phyloP scores from a whole-genome alignment of 2,329 filamentous ascomycete species.

The Plectosphaerella cucumerina region DNA sequence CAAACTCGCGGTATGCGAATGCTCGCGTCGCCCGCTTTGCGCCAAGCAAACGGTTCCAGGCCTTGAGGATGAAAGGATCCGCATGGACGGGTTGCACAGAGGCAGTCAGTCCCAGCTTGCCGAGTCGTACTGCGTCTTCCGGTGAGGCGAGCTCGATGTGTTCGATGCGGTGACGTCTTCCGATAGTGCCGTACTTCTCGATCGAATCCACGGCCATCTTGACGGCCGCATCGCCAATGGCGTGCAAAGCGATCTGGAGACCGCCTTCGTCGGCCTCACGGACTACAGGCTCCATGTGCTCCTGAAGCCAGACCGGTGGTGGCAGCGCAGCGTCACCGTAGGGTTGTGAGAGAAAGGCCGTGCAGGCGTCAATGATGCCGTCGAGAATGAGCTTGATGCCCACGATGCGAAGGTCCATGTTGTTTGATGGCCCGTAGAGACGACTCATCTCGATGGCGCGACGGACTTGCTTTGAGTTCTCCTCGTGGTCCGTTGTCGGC shows the following conservation, averaged over 20 bases:
- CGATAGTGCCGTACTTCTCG: constrained; percentile 26
- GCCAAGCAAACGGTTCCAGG: constrained; percentile 51
- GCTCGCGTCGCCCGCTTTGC: constrained; percentile 43
- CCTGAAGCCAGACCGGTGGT: constrained; percentile 45
- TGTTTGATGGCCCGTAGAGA: constrained; percentile 24
- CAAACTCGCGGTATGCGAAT: constrained; percentile 54
- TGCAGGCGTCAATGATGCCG: constrained; percentile 55
- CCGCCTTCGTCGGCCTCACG: constrained; percentile 40
- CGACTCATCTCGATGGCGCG: constrained; percentile 40
- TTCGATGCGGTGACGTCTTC: constrained; percentile 51
- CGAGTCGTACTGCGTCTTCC: constrained; percentile 45
- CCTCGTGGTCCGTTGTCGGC: constrained; percentile 35
- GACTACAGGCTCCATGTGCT: constrained; percentile 46
- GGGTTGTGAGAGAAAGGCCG: constrained; percentile 49
- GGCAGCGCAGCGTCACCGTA: constrained; percentile 34
- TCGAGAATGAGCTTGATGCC: constrained; percentile 58
- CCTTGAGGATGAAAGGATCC: constrained; percentile 50
- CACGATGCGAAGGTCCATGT: constrained; percentile 35
- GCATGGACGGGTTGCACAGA: constrained; percentile 45
- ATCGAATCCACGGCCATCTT: constrained; percentile 46
- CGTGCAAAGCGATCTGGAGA: constrained; percentile 53
- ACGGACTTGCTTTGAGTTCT: constrained; percentile 42
- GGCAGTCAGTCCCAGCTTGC: constrained; percentile 46
- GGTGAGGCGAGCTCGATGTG: constrained; percentile 50
- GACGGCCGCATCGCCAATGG: constrained; percentile 52